These are phyloP conservation scores for Dioszegia crocea DNA, from an alignment of 768 basidiomycete genomes.

Conservation along the genomic window DNA sequence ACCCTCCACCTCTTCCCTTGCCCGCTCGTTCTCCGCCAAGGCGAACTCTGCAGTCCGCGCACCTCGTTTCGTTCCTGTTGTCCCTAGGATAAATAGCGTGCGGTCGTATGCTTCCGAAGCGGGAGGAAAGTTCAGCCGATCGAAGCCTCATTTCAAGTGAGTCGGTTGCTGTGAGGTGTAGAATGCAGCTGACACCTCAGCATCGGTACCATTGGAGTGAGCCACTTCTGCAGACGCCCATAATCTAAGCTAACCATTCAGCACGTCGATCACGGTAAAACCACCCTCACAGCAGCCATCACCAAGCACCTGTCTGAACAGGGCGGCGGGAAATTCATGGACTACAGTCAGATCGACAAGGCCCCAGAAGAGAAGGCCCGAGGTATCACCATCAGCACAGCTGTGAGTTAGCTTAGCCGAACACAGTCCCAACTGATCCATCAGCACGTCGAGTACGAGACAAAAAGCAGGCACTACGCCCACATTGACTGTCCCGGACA, in stretches of 20 bases:
- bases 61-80: conserved; percentile 10
- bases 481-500: conserved; percentile 90
- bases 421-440: neutral
- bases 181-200: conserved; percentile 16
- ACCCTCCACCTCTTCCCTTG: conserved; percentile 1
- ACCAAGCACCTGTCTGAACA: conserved; percentile 81
- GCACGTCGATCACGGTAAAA: conserved; percentile 53
- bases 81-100: conserved; percentile 16
- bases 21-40: conserved; percentile 4
- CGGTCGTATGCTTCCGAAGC: conserved; percentile 45
- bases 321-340: conserved; percentile 76
- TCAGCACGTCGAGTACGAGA: conserved; percentile 94
- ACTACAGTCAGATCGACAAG: conserved; percentile 97
- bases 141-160: conserved; percentile 52
- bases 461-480: conserved; percentile 80
- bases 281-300: conserved; percentile 51
- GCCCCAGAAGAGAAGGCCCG: conserved; percentile 99
- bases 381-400: conserved; percentile 98
- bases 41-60: conserved; percentile 4
- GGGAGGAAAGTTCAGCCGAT: conserved; percentile 47
- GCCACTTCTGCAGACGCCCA: neutral
- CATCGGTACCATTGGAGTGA: conserved; percentile 52
- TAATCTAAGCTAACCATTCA: conserved; percentile 11
- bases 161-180: conserved; percentile 5
- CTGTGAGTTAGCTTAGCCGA: conserved; percentile 49